phyloP scores from a whole-genome alignment of 768 basidiomycete species.

The Suillus americanus region DNA sequence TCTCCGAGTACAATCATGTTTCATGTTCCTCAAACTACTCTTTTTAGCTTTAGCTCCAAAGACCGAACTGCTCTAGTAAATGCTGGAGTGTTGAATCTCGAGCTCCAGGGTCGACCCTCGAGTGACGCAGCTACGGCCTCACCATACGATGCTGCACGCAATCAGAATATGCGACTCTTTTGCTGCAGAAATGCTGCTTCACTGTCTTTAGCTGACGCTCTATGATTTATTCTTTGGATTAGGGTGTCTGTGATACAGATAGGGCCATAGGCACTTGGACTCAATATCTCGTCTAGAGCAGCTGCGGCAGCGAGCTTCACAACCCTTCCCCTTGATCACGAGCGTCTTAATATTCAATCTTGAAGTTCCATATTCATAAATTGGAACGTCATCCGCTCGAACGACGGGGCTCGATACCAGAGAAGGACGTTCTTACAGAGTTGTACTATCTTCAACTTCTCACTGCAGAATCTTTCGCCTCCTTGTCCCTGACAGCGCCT shows the following conservation, averaged over 20 bases:
- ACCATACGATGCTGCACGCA: neutral
- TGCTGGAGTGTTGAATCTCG: neutral
- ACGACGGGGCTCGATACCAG: neutral
- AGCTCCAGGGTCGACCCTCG: neutral
- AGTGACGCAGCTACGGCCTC: neutral
- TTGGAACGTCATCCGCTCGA: neutral
- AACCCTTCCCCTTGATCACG: neutral
- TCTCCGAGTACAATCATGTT: neutral
- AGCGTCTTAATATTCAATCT: neutral
- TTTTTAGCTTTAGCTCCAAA: neutral
- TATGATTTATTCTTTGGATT: neutral
- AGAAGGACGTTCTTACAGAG: neutral
- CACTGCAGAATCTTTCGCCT: neutral
- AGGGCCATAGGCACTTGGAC: neutral
- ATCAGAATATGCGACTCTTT: neutral
- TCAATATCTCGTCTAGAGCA: neutral
- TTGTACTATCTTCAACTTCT: neutral
- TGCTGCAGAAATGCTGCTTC: neutral
- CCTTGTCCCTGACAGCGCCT: neutral
- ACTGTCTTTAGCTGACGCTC: neutral
- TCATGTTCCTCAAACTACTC: neutral
- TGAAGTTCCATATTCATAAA: neutral
- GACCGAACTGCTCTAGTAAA: neutral
- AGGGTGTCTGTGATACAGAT: neutral
- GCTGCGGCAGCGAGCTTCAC: neutral